Conservation (phyloP, 2,329 filamentous ascomycete species). For the Clonostachys solani region DNA sequence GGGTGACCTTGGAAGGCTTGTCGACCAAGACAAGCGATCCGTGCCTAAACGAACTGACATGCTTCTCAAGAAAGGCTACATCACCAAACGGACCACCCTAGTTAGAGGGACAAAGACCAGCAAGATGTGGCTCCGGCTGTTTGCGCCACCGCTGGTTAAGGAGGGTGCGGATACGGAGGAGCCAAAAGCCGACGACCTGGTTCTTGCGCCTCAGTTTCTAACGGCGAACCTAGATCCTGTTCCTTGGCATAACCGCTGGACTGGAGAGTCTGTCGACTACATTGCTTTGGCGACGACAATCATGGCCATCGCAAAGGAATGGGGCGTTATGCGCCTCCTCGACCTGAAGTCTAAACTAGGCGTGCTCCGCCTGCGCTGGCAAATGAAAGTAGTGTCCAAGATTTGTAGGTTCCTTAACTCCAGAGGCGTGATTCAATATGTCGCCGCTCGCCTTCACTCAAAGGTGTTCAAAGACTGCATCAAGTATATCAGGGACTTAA, state of each 20-base stretch:
- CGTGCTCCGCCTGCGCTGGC: constrained; percentile 47
- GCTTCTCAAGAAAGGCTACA: constrained; percentile 56
- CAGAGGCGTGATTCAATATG: constrained; percentile 50
- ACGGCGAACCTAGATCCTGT: constrained; percentile 46
- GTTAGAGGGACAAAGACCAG: constrained; percentile 57
- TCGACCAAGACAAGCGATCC: constrained; percentile 59
- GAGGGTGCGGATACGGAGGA: background rate
- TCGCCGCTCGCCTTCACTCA: constrained; percentile 48
- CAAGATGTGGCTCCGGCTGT: constrained; percentile 55
- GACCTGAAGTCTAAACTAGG: constrained; percentile 56
- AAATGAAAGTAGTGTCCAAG: constrained; percentile 57
- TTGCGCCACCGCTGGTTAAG: constrained; percentile 37
- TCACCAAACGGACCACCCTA: constrained; percentile 55
- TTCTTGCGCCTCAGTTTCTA: constrained; percentile 20
- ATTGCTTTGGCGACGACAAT: constrained; percentile 52
- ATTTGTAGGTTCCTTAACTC: constrained; percentile 53
- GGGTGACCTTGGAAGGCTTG: constrained; percentile 52
- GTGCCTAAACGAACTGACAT: constrained; percentile 57
- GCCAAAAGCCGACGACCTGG: background rate
- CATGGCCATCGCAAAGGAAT: constrained; percentile 52
- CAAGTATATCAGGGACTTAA: constrained; percentile 52
- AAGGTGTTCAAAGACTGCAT: constrained; percentile 59
- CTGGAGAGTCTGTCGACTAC: constrained; percentile 53
- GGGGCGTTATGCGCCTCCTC: constrained; percentile 52
- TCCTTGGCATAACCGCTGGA: constrained; percentile 53